Evolutionary conservation across 768 basidiomycete species (phyloP).

Genomic region (Vishniacozyma victoriae): DNA sequence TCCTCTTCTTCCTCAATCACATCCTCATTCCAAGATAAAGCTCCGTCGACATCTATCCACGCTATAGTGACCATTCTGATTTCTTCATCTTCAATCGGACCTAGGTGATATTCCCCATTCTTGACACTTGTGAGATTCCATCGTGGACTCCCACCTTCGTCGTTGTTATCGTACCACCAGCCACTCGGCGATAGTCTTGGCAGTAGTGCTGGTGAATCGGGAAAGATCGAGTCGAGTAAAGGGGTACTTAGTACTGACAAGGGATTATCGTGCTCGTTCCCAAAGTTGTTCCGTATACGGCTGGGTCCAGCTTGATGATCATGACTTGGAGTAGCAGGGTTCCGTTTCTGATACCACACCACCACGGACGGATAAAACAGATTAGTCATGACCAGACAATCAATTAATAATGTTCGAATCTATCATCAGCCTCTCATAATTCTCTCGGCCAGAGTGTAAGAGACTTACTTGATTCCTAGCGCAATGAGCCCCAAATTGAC

Average conservation of each 20-base stretch:
- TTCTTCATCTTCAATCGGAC: conserved; percentile 12
- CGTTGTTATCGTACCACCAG: conserved; percentile 34
- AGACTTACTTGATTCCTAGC: conserved; percentile 45
- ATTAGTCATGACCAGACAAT: conserved; percentile 47
- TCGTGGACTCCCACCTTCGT: too few relatives aligned
- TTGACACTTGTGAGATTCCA: too few relatives aligned
- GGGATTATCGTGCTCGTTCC: conserved; percentile 28
- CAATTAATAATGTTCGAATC: conserved; percentile 45
- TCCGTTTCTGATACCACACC: conserved; percentile 34
- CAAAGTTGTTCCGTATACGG: not conserved
- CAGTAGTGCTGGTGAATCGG: conserved; percentile 42
- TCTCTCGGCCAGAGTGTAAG: not conserved
- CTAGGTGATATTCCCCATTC: too few relatives aligned
- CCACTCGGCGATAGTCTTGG: conserved; percentile 27
- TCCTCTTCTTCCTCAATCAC: too few relatives aligned
- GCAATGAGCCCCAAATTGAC: conserved; percentile 44
- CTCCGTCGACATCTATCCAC: conserved; percentile 39
- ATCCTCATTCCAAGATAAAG: too few relatives aligned
- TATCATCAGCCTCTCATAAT: conserved; percentile 7
- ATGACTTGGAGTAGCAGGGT: conserved; percentile 20
- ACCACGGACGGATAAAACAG: conserved; percentile 46
- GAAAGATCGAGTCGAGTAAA: conserved; percentile 43
- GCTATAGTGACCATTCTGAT: conserved; percentile 22
- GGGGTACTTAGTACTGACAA: conserved; percentile 40
- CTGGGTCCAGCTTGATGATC: conserved; percentile 10